These are phyloP conservation scores for Arthrobotrys pseudoclavata DNA, from an alignment of 2,329 filamentous ascomycete genomes.

Conservation along the genomic window DNA sequence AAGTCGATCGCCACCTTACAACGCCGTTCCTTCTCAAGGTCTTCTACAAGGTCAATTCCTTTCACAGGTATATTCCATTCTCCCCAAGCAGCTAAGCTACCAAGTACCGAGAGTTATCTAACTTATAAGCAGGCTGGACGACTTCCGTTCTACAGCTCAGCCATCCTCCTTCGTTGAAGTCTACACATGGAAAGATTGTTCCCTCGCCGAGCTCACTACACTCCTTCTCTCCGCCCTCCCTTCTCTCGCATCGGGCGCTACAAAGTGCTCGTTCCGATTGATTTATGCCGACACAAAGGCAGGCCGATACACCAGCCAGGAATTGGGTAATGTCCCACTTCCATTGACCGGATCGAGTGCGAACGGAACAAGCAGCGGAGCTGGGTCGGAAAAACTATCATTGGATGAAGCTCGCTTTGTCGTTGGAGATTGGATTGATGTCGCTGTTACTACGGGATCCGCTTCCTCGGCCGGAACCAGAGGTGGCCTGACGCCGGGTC, in stretches of 20 bases:
- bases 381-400: slow-evolving; percentile 73
- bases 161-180: slow-evolving; percentile 80
- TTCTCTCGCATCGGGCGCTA: slow-evolving; percentile 79
- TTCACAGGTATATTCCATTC: slow-evolving; percentile 73
- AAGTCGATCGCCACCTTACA: slow-evolving; percentile 77
- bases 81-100: slow-evolving; percentile 62
- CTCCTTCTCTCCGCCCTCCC: slow-evolving; percentile 80
- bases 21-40: slow-evolving; percentile 88
- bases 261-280: slow-evolving; percentile 86
- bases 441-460: slow-evolving; percentile 69
- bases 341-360: slow-evolving; percentile 70
- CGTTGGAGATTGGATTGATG: slow-evolving; percentile 88
- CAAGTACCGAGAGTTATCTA: slow-evolving; percentile 63
- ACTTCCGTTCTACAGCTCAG: slow-evolving; percentile 74
- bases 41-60: slow-evolving; percentile 81
- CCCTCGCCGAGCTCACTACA: slow-evolving; percentile 82
- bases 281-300: slow-evolving; percentile 81
- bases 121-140: slow-evolving; percentile 73
- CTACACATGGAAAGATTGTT: slow-evolving; percentile 88
- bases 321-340: slow-evolving; percentile 79
- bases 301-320: slow-evolving; percentile 78
- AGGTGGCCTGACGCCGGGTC: slow-evolving; percentile 13
- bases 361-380: slow-evolving; percentile 68
- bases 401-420: slow-evolving; percentile 83
- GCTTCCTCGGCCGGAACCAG: slow-evolving; percentile 33